Evolutionary conservation across 192 early-diverging fungal genomes (phyloP), one percentile per base, ranked within the genome.

Genomic region (Phycomyces blakesleeanus): DNA sequence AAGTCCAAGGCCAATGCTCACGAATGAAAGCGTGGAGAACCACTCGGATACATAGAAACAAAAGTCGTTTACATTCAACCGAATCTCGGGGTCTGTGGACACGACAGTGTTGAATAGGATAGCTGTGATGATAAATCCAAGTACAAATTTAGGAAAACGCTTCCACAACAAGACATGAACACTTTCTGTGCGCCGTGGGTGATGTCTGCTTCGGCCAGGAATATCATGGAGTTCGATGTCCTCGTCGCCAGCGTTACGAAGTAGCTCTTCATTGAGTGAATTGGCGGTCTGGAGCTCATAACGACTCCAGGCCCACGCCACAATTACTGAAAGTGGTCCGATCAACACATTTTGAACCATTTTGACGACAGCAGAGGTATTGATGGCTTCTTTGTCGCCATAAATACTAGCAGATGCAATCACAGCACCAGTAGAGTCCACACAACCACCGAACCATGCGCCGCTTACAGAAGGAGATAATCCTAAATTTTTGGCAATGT

Each of bases 261-360:
- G 20, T 27, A 47, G 40, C 29, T 63, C 60, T n/a, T 63, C 53
- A 37, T 71, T 60, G 4, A 57, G 18, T 24, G 52, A 39, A 38
- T 69, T 38, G 14, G 64, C 59, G 10, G 51, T 42, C 38, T 55
- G 41, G 11, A 76, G 38, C 53, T 76, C 81, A 51, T 75, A 74
- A 15, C 66, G 57, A 16, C 72, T 66, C 81, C 81, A 82, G 6
- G 66, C 76, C 21, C 67, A 75, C 5, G 81, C 76, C 40, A 82
- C 68, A 12, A 76, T 65, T 15, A 82, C 78, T 22, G 73, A 74
- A 25, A 82, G 69, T 16, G 81, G 81, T 6, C 81, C 81, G 58
- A 82, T 82, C 26, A 82, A 59, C 0, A 82, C 74, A 40, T 82
- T 82, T 51, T 82, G 78, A 42, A 82, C 72, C 78, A 79, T 79